Conservation (phyloP, 2,329 filamentous ascomycete genomes). For the Hypocreales sp. region DNA sequence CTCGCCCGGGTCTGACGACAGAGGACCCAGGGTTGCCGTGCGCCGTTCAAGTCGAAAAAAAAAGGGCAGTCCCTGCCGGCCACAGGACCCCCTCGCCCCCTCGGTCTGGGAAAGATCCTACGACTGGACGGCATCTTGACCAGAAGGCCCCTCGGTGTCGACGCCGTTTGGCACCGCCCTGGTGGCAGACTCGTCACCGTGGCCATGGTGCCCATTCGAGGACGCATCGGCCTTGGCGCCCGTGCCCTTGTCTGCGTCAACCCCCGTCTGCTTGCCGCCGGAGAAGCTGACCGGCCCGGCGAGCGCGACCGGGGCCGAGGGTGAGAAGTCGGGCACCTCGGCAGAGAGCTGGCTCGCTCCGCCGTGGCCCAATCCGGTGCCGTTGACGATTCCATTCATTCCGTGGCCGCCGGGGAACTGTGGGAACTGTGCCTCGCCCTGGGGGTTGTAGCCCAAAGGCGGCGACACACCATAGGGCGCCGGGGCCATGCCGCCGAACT, state of each 20-base stretch:
- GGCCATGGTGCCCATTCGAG: conserved; percentile 4
- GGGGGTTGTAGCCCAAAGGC: conserved; percentile 12
- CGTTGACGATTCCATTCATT: conserved; percentile 12
- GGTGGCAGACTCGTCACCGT: background rate
- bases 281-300: too few species aligned
- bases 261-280: too few species aligned
- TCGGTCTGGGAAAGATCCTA: background rate
- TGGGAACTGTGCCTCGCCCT: conserved; percentile 12
- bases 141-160: conserved; percentile 3
- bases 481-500: conserved; percentile 16
- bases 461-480: conserved; percentile 15
- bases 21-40: too few species aligned
- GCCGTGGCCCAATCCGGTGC: conserved; percentile 9
- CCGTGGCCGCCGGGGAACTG: conserved; percentile 22
- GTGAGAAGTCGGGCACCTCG: conserved; percentile 23
- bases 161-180: conserved; percentile 2
- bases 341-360: conserved; percentile 19
- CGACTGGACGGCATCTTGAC: background rate
- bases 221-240: background rate
- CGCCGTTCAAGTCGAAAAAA: too few species aligned
- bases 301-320: too few species aligned
- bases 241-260: too few species aligned
- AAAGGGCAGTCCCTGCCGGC: too few species aligned
- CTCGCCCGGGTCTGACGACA: too few species aligned
- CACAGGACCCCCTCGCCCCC: background rate